These are phyloP conservation scores for Wickerhamomyces silvicola DNA, from an alignment of 805 yeast genomes.

Conservation along the genomic window DNA sequence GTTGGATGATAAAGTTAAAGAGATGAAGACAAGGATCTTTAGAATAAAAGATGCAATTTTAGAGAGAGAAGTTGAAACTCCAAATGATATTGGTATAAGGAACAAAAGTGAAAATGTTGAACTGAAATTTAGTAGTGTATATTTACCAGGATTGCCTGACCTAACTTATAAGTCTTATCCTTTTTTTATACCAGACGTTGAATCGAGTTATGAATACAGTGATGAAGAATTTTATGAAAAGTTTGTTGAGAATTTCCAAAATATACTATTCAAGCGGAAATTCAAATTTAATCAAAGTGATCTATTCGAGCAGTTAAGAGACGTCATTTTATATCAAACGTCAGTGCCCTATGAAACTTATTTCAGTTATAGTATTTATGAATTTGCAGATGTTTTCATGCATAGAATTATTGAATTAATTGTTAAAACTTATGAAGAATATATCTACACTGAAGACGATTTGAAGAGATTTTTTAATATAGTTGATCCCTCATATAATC, in stretches of 20 bases:
- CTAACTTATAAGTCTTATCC: conserved; percentile 21
- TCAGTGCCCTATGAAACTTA: conserved; percentile 8
- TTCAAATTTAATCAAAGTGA: neutral
- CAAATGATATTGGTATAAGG: conserved; percentile 16
- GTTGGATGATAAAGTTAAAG: conserved; percentile 8
- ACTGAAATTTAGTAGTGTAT: conserved; percentile 11
- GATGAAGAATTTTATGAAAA: conserved; percentile 11
- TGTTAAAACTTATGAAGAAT: conserved; percentile 5
- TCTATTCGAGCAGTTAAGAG: conserved; percentile 6
- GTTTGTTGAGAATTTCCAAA: conserved; percentile 10
- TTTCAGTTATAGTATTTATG: conserved; percentile 5
- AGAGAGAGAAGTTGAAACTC: conserved; percentile 17
- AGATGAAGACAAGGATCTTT: conserved; percentile 6
- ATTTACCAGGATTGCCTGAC: conserved; percentile 18
- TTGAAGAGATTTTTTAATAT: conserved; percentile 11
- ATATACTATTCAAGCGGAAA: conserved; percentile 1
- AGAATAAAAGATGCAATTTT: conserved; percentile 12
- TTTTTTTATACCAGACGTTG: conserved; percentile 14
- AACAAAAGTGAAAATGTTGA: conserved; percentile 6
- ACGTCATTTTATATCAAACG: conserved; percentile 8
- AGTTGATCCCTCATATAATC: conserved; percentile 10
- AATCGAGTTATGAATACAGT: conserved; percentile 9
- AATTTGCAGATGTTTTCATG: conserved; percentile 12
- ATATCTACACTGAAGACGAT: conserved; percentile 4
- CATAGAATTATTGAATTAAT: conserved; percentile 7